A percentile compares a stretch with the other conserved stretches of the same genome.
These are phyloP conservation scores for Calvatia gigantea DNA, from an alignment of 768 basidiomycete genomes.

Conservation along the genomic window DNA sequence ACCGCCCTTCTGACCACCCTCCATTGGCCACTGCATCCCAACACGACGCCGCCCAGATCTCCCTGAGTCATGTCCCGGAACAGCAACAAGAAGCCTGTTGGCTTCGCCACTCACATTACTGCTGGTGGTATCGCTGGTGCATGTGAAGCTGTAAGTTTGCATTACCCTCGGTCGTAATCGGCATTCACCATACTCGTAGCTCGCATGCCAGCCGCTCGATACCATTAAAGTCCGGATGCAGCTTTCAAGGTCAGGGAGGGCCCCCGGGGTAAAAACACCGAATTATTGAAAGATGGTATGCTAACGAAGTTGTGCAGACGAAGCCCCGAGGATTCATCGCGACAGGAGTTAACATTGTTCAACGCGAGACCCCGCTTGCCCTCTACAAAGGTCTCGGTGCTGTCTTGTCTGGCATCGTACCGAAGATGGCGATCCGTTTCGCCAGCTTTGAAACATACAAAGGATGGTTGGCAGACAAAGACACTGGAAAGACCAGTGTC, in stretches of 20 bases:
- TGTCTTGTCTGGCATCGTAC: constrained; percentile 93
- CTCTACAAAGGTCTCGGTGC: constrained; percentile 98
- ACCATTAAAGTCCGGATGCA: constrained; percentile 99
- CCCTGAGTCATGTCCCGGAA: constrained; percentile 48
- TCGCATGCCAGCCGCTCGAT: constrained; percentile 90
- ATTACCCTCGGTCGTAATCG: not conserved
- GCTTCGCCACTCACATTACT: constrained; percentile 86
- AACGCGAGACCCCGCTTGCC: constrained; percentile 90
- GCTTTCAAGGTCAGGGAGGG: constrained; percentile 74
- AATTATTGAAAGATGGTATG: constrained; percentile 2
- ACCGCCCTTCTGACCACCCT: constrained; percentile 11
- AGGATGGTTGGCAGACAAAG: constrained; percentile 66
- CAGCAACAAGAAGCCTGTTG: constrained; percentile 69
- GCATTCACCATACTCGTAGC: constrained; percentile 30
- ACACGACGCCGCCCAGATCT: not conserved
- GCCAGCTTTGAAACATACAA: constrained; percentile 98
- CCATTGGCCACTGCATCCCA: not conserved
- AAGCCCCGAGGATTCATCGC: constrained; percentile 91
- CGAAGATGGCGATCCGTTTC: constrained; percentile 99
- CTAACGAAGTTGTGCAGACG: constrained; percentile 48
- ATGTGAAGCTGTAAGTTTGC: constrained; percentile 76
- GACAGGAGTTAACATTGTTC: constrained; percentile 84
- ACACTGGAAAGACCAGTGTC: constrained; percentile 76
- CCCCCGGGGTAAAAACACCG: constrained; percentile 70
- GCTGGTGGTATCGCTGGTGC: constrained; percentile 94